Percentiles rank a stretch among this genome's conserved stretches.
These are phyloP conservation scores for Brassica rapa DNA, from an alignment of 345 rosid genomes.

Conservation along the genomic window DNA sequence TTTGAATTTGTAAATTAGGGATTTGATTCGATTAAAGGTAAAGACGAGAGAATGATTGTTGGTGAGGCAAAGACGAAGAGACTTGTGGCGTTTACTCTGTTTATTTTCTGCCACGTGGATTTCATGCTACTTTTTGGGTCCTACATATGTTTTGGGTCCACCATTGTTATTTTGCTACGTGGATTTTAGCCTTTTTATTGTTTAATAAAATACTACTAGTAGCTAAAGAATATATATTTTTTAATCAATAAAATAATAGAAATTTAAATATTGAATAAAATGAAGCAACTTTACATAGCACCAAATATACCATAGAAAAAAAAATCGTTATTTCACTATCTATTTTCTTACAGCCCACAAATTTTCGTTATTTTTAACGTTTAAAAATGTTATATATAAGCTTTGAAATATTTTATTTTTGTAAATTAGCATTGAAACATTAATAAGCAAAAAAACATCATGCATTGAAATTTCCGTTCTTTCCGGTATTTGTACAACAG, in stretches of 20 bases:
- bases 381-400: not conserved
- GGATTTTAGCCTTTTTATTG: too few species aligned
- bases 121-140: constrained; percentile 22
- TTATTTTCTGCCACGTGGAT: constrained; percentile 36
- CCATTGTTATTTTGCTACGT: not conserved
- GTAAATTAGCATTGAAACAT: too few species aligned
- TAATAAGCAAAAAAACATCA: too few species aligned
- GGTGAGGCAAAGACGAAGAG: constrained; percentile 20
- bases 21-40: not conserved
- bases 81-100: constrained; percentile 29
- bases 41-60: constrained; percentile 16
- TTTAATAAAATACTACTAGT: too few species aligned
- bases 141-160: not conserved
- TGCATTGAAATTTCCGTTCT: not conserved
- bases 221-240: too few species aligned
- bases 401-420: not conserved
- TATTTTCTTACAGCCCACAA: not conserved
- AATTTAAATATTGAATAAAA: not conserved
- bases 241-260: not conserved
- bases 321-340: not conserved
- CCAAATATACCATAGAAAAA: not conserved
- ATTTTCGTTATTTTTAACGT: not conserved
- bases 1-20: constrained; percentile 17
- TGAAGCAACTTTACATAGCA: not conserved
- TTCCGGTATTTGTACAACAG: not conserved